Conservation (phyloP, 148 eudicot genomes). For the Rhododendron ferrugineum region DNA sequence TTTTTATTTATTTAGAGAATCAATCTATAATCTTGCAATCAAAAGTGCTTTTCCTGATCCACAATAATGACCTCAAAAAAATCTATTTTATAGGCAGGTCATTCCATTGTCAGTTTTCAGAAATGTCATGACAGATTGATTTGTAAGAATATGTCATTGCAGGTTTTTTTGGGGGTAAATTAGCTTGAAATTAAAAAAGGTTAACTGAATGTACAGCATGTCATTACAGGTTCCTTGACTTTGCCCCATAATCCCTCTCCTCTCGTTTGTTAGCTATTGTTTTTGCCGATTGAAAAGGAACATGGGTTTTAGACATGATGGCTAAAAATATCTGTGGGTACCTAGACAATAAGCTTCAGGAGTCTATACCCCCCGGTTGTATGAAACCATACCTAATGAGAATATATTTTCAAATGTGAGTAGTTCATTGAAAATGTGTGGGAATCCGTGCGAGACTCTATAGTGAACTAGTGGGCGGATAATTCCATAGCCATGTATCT, state of each 20-base stretch:
- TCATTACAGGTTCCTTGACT: not conserved
- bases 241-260: not conserved
- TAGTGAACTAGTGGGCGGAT: not conserved
- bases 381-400: not conserved
- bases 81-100: not conserved
- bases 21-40: not conserved
- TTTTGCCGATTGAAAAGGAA: not conserved
- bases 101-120: not conserved
- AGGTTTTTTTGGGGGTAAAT: no score
- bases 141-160: not conserved
- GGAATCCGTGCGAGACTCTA: not conserved
- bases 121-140: not conserved
- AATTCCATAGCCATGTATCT: not conserved
- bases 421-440: not conserved
- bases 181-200: no score
- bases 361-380: not conserved
- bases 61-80: not conserved
- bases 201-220: no score
- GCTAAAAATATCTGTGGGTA: not conserved
- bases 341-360: not conserved
- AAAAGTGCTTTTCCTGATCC: not conserved
- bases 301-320: not conserved
- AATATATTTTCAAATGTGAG: not conserved
- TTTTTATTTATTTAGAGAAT: not conserved
- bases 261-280: not conserved